A percentile compares a stretch with the other conserved stretches of the same genome.
These are phyloP conservation scores for Fusarium ambrosium DNA, from an alignment of 2,329 filamentous ascomycete species.

Conservation along the genomic window DNA sequence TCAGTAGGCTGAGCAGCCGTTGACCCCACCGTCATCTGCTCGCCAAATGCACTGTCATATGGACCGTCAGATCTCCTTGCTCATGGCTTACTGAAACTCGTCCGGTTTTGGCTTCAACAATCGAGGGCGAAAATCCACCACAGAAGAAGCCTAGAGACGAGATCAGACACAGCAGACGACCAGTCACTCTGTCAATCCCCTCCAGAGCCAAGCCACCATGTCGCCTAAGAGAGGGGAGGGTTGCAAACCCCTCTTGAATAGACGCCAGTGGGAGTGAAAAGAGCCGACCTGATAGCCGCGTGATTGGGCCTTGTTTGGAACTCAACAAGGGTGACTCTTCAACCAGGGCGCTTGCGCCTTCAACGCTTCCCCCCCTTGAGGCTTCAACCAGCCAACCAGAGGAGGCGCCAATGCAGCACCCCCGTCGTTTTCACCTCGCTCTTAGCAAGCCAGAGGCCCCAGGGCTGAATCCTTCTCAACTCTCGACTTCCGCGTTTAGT, in stretches of 20 bases:
- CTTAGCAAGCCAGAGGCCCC: constrained; percentile 24
- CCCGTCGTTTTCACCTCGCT: constrained; percentile 25
- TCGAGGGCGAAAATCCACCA: not conserved
- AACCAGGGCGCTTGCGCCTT: constrained; percentile 49
- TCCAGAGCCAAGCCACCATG: constrained; percentile 25
- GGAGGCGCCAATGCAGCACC: constrained; percentile 16
- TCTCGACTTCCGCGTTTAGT: constrained; percentile 33
- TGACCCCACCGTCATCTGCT: constrained; percentile 20
- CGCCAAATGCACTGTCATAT: not conserved
- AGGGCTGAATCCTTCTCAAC: constrained; percentile 39
- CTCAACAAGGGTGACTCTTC: constrained; percentile 30
- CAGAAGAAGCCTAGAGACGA: not conserved
- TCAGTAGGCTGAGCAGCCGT: constrained; percentile 39
- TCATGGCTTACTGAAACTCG: not conserved
- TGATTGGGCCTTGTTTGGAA: constrained; percentile 46
- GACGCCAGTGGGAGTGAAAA: constrained; percentile 48
- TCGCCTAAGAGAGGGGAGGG: constrained; percentile 30
- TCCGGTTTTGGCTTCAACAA: constrained; percentile 8
- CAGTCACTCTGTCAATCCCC: constrained; percentile 28
- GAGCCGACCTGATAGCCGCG: constrained; percentile 46
- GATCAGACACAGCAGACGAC: not conserved
- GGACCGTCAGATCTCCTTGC: not conserved
- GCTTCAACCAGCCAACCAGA: constrained; percentile 40
- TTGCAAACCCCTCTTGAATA: constrained; percentile 43
- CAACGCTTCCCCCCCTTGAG: constrained; percentile 38